Conservation (phyloP, 345 rosid genomes). For the Nasturtium officinale region DNA sequence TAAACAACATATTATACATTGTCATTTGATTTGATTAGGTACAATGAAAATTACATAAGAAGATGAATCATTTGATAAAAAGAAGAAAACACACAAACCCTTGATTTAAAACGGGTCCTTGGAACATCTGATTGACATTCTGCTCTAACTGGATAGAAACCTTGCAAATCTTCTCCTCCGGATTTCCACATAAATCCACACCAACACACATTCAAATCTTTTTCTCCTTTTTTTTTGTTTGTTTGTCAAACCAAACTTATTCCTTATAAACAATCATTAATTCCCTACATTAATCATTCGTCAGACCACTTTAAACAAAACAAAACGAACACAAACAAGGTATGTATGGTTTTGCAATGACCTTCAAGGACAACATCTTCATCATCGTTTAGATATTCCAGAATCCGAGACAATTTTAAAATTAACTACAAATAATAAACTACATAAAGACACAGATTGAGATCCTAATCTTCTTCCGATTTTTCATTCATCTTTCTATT, state of each 20-base stretch:
- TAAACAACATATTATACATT: conserved; percentile 19
- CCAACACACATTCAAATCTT: conserved; percentile 41
- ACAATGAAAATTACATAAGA: conserved; percentile 21
- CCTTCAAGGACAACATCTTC: not conserved
- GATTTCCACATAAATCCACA: conserved; percentile 54
- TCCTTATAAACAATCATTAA: not conserved
- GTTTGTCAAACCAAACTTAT: conserved; percentile 2
- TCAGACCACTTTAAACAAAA: conserved; percentile 1
- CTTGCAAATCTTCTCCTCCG: conserved; percentile 65
- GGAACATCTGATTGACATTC: conserved; percentile 71
- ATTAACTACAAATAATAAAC: not conserved
- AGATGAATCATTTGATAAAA: not conserved
- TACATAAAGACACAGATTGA: not conserved
- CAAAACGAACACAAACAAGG: not conserved
- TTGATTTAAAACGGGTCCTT: conserved; percentile 69
- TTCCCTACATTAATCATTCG: conserved; percentile 26
- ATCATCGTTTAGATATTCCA: not conserved
- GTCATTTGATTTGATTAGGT: not conserved
- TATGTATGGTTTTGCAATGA: not conserved
- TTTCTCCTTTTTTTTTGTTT: not conserved
- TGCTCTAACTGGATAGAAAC: conserved; percentile 72
- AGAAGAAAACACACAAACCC: conserved; percentile 45
- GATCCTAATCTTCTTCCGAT: conserved; percentile 35
- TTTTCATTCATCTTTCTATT: conserved; percentile 25
- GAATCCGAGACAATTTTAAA: not conserved